Percentiles rank a stretch among this genome's conserved stretches.
Conservation (phyloP, 352 stramenopile species). For the Phytophthora hibernalis region DNA sequence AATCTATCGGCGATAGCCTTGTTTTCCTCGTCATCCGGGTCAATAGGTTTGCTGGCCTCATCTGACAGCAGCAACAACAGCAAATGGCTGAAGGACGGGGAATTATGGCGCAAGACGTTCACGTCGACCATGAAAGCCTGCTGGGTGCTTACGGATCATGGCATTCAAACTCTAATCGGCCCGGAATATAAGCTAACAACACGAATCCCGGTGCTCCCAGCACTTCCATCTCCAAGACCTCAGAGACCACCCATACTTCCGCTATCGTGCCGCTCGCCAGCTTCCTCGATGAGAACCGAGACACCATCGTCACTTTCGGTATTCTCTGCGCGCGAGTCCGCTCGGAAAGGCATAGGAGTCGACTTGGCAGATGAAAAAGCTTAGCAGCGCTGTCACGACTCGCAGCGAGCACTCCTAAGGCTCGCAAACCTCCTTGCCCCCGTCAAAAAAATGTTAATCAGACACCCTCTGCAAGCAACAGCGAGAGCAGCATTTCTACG, state of each 20-base stretch:
- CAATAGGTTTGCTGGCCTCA: constrained; percentile 31
- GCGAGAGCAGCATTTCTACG: constrained; percentile 14
- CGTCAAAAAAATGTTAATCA: constrained; percentile 14
- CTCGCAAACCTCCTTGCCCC: constrained; percentile 38
- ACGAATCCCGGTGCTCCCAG: constrained; percentile 48
- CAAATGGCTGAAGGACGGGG: constrained; percentile 20
- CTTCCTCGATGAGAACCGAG: constrained; percentile 31
- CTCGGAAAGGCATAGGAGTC: constrained; percentile 54
- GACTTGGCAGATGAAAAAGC: constrained; percentile 57
- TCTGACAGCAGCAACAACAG: constrained; percentile 29
- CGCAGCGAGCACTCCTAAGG: constrained; percentile 42
- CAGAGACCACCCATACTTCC: constrained; percentile 28
- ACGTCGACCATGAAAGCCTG: constrained; percentile 62
- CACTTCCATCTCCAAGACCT: constrained; percentile 18
- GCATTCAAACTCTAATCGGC: constrained; percentile 66
- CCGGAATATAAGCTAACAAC: constrained; percentile 70
- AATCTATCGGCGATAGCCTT: constrained; percentile 36
- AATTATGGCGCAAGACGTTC: constrained; percentile 57
- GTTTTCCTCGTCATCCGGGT: constrained; percentile 29
- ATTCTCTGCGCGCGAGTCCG: constrained; percentile 50
- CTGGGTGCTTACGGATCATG: constrained; percentile 72
- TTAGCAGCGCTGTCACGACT: constrained; percentile 56
- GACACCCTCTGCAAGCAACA: neutral
- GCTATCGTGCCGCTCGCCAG: constrained; percentile 37
- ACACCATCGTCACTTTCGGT: constrained; percentile 40